These are phyloP conservation scores for Amanita exitialis DNA, from an alignment of 768 basidiomycete genomes.

Conservation along the genomic window DNA sequence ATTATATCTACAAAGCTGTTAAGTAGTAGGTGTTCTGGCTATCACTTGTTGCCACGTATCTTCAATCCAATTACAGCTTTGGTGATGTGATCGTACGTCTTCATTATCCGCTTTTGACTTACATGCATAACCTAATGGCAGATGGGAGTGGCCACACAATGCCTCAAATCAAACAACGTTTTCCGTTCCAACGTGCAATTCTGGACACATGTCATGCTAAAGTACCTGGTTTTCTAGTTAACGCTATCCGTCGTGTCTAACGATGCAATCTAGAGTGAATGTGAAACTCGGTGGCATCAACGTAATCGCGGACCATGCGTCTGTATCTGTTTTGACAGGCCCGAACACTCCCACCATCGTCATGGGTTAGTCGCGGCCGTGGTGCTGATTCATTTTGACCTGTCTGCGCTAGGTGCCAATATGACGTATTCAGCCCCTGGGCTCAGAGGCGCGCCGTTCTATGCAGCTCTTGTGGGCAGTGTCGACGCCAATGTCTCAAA, in stretches of 20 bases:
- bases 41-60: background rate
- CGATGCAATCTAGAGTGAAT: slow-evolving; percentile 45
- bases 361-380: slow-evolving; percentile 41
- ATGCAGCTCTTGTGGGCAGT: slow-evolving; percentile 65
- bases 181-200: slow-evolving; percentile 61
- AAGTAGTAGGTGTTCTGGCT: slow-evolving; percentile 52
- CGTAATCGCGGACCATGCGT: slow-evolving; percentile 52
- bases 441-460: slow-evolving; percentile 61
- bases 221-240: slow-evolving; percentile 35
- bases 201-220: slow-evolving; percentile 72
- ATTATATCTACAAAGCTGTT: slow-evolving; percentile 66
- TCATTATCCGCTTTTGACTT: background rate
- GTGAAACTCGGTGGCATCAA: slow-evolving; percentile 83
- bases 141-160: slow-evolving; percentile 76
- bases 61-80: slow-evolving; percentile 32
- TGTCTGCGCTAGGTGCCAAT: slow-evolving; percentile 46
- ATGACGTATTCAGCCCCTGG: slow-evolving; percentile 79
- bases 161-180: slow-evolving; percentile 58
- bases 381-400: background rate
- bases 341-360: slow-evolving; percentile 65
- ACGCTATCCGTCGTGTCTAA: background rate
- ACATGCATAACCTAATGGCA: slow-evolving; percentile 15
- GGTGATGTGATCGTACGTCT: slow-evolving; percentile 39
- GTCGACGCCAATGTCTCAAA: slow-evolving; percentile 64
- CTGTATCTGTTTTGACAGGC: slow-evolving; percentile 49